A percentile compares a stretch with the other conserved stretches of the same genome.
Evolutionary conservation across 2,329 filamentous ascomycete species (phyloP).

Genomic region (Ceratocystis variospora): DNA sequence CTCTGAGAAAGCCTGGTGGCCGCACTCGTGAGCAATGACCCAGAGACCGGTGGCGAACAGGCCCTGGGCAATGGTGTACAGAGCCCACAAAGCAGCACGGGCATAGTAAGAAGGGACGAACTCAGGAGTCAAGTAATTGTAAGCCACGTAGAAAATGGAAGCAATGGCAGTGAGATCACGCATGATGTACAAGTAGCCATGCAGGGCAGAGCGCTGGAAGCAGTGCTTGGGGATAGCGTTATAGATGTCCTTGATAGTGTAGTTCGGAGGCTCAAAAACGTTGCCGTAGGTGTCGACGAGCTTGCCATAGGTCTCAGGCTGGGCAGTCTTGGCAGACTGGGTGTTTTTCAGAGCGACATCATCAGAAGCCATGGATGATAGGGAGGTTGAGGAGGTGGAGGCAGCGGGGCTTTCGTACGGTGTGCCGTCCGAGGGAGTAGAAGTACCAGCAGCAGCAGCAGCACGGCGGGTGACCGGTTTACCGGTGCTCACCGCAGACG

Average conservation of each 20-base stretch:
- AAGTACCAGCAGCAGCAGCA: constrained; percentile 22
- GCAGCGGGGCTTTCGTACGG: constrained; percentile 45
- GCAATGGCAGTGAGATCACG: constrained; percentile 63
- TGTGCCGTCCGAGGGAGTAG: constrained; percentile 36
- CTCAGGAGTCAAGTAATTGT: constrained; percentile 81
- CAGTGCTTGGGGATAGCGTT: constrained; percentile 97
- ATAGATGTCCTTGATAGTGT: constrained; percentile 92
- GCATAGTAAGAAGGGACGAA: constrained; percentile 55
- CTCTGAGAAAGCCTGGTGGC: constrained; percentile 91
- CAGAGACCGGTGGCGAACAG: constrained; percentile 87
- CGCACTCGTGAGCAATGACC: constrained; percentile 96
- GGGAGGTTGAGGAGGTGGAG: constrained; percentile 72
- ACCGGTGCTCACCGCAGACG: constrained; percentile 18
- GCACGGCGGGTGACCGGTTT: constrained; percentile 19
- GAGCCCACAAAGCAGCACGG: constrained; percentile 49
- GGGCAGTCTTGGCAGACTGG: constrained; percentile 22
- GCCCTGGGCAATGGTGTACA: constrained; percentile 70
- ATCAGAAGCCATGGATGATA: constrained; percentile 68
- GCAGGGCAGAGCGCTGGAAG: constrained; percentile 70
- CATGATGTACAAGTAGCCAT: constrained; percentile 67
- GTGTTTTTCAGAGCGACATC: constrained; percentile 34
- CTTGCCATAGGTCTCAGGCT: constrained; percentile 37
- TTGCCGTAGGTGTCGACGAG: constrained; percentile 90
- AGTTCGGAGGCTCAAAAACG: constrained; percentile 84
- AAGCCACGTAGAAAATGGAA: constrained; percentile 70